Evolutionary conservation across 2,329 filamentous ascomycete species (phyloP), one percentile per base, ranked within the genome.

Genomic region (Rachicladosporium sp.): DNA sequence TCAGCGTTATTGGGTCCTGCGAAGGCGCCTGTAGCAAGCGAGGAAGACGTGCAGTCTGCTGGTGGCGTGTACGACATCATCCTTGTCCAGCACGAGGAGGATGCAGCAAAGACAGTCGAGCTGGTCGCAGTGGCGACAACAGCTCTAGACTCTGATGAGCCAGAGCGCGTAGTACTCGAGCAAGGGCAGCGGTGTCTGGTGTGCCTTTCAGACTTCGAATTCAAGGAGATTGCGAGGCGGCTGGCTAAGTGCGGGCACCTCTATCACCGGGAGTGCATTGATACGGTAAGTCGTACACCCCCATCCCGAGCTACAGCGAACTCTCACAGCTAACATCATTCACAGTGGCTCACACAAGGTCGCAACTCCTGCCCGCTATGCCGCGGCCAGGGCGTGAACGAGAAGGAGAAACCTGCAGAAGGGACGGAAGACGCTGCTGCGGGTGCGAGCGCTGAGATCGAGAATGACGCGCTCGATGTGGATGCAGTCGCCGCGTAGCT

Each of bases 201-300:
- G 35, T 82, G 78, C 53, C 60, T 82, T 33, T 74, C 71, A 46
- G 76, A 81, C 48, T 82, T 80, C 52, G 74, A 78, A 54, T 63
- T 62, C 9, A 67, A 69, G 6, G 78, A 81, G 46, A 70, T 78
- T 50, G 69, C 74, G 15, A 66, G 78, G 43, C 70, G 71, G 53
- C 62, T 82, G 43, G 62, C 67, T 42, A 77, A 75, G 54, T 82
- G 78, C 61, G 70, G 70, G 35, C 78, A 82, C 56, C 54, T 80
- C 43, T 82, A 78, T 59, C 78, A 82, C 59, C 71, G 69, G 47
- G 71, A 79, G 49, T 82, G 78, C 57, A 81, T 82, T 56, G 78
- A 82, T 55, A 73, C 80, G 68, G 76, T 79, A 64, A 51, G 68
- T 53, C 31, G 9, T 31, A 19, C 15, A 19, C 15, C 15, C 15